Base-by-base conservation (phyloP, 106 monocot genomes). In the Dioscorea zingiberensis region DNA sequence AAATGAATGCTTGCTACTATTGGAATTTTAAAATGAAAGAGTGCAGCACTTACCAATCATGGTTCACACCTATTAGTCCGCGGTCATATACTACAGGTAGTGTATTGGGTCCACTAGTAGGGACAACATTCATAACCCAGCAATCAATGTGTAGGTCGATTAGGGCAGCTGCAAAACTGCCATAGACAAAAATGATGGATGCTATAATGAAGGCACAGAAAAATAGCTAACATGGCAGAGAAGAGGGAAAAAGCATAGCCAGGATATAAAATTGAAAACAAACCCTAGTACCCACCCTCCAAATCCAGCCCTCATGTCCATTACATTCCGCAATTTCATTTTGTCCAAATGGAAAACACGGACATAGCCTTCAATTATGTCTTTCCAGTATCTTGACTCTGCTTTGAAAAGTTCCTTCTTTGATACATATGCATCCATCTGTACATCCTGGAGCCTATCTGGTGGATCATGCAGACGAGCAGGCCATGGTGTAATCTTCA, bases 291-390 rank as follows among this genome's bases (percentile, higher is more conserved):
- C 21, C 48, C 82, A 94, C 94, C 94, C 94, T 78, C 94, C 94
- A 85, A 85, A 85, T 64, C 87, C 87, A 78, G 94, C 94, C 60
- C 87, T 81, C 94, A 94, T 94, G 63, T 94, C 94, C 94, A 94
- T 82, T 49, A 94, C 79, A 81, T 94, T 94, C 24, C 94, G 78
- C 47, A 94, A 67, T 7, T 80, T 69, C 79, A 90, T 24, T 22
- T 61, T 55, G 69, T 87, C 85, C 90, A 79, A 83, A n/a, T 56
- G 73, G 68, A 83, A 90, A 46, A 70, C 65, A 45, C 76, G 76
- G 17, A 87, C 30, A 74, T 73, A 87, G 63, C 82, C 63, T 75
- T 63, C 77, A 68, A 90, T 69, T 21, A 80, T 72, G 3, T 82
- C 76, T 74, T 80, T 76, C 90, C 90, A 94, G 58, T 80, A 94